Evolutionary conservation across 1,284 basidiomycete genomes (phyloP).

Genomic region (Trichosporon inkin): DNA sequence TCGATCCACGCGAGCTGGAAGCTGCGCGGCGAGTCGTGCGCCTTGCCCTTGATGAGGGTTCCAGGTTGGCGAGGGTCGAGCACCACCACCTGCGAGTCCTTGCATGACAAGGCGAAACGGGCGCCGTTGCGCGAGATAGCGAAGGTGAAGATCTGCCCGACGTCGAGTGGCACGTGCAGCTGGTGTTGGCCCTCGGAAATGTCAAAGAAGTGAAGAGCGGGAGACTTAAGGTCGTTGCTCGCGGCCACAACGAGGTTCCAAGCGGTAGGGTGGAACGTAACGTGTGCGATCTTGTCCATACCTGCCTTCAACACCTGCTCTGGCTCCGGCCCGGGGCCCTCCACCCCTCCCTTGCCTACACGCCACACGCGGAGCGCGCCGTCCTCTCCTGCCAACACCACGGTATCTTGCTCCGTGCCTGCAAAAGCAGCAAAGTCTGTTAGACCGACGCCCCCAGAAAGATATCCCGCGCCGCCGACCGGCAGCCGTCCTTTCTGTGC

Average conservation of each 20-base stretch:
- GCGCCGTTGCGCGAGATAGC: constrained; percentile 46
- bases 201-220: constrained; percentile 47
- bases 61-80: constrained; percentile 47
- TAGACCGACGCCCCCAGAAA: constrained; percentile 47
- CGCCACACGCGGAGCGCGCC: constrained; percentile 48
- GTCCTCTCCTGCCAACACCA: constrained; percentile 51
- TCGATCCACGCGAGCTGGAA: constrained; percentile 52
- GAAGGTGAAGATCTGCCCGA: constrained; percentile 41
- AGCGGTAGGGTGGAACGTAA: constrained; percentile 50
- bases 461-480: constrained; percentile 39
- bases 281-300: constrained; percentile 49
- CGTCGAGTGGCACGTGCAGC: constrained; percentile 1
- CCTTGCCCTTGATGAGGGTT: constrained; percentile 27
- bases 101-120: constrained; percentile 50
- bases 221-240: constrained; percentile 48
- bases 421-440: constrained; percentile 50
- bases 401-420: constrained; percentile 28
- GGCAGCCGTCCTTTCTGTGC: constrained; percentile 48
- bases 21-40: constrained; percentile 49
- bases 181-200: constrained; percentile 19
- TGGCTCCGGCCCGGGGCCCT: constrained; percentile 39
- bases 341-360: constrained; percentile 34
- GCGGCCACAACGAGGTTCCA: constrained; percentile 45
- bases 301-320: constrained; percentile 32
- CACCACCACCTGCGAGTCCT: constrained; percentile 48